Percentiles rank a stretch among this genome's conserved stretches.
phyloP scores from a whole-genome alignment of 352 stramenopile genomes.

The Pythium vanterpoolii region DNA sequence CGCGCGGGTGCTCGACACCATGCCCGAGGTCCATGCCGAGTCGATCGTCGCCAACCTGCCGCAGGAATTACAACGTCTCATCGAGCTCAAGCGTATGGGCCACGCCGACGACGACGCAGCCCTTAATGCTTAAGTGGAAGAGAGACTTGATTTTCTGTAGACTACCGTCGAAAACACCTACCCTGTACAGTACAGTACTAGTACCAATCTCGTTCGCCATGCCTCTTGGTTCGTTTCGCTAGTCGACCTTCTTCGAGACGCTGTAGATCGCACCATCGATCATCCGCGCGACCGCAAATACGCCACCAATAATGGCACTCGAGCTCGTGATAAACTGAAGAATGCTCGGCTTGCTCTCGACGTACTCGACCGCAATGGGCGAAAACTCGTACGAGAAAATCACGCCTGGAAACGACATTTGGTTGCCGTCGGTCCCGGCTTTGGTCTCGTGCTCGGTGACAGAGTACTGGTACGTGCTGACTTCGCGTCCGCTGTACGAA shows the following conservation, averaged over 20 bases:
- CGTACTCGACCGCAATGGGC: slow-evolving; percentile 85
- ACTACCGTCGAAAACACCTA: not conserved
- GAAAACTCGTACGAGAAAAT: slow-evolving; percentile 90
- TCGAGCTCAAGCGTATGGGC: slow-evolving; percentile 18
- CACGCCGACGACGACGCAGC: slow-evolving; percentile 5
- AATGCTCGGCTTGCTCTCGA: slow-evolving; percentile 81
- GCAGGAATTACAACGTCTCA: slow-evolving; percentile 34
- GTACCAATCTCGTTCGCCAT: not conserved
- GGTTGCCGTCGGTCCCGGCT: slow-evolving; percentile 33
- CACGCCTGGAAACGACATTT: slow-evolving; percentile 76
- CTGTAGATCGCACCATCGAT: slow-evolving; percentile 87
- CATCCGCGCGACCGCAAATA: slow-evolving; percentile 86
- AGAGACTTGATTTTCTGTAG: not conserved
- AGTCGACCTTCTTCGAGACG: slow-evolving; percentile 87
- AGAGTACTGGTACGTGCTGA: slow-evolving; percentile 86
- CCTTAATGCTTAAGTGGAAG: not conserved
- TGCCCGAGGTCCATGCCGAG: slow-evolving; percentile 55
- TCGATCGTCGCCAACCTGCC: slow-evolving; percentile 43
- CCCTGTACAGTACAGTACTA: not conserved
- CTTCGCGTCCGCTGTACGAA: slow-evolving; percentile 61
- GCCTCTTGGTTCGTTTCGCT: slow-evolving; percentile 23
- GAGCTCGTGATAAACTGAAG: slow-evolving; percentile 86
- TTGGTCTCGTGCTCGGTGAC: slow-evolving; percentile 76
- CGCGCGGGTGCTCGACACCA: slow-evolving; percentile 43
- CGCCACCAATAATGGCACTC: slow-evolving; percentile 82